Evolutionary conservation across 768 basidiomycete genomes (phyloP).

Genomic region (Pisolithus microcarpus): DNA sequence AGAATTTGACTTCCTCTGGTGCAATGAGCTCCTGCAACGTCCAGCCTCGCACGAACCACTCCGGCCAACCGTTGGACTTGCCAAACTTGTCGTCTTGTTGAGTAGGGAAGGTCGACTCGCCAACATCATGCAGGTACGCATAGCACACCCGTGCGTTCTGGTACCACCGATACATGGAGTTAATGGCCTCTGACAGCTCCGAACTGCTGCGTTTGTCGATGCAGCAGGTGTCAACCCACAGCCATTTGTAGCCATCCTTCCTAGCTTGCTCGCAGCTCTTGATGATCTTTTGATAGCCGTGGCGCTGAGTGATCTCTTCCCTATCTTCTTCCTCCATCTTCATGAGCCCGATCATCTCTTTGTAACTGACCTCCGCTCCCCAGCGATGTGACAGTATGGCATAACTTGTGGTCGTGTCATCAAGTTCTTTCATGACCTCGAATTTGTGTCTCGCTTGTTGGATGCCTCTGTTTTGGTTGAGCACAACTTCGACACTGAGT

Average conservation of each 20-base stretch:
- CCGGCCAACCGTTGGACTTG: background rate
- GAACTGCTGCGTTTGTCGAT: background rate
- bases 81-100: too few species aligned
- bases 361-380: too few species aligned
- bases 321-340: too few species aligned
- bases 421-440: too few species aligned
- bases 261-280: background rate
- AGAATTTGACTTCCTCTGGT: background rate
- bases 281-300: background rate
- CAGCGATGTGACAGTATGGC: too few species aligned
- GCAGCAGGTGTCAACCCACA: background rate
- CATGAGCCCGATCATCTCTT: too few species aligned
- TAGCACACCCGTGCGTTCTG: background rate
- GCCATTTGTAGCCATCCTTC: background rate
- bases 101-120: background rate
- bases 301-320: background rate
- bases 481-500: too few species aligned
- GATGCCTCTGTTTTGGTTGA: too few species aligned
- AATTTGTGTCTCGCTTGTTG: too few species aligned
- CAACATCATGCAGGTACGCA: background rate
- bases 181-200: background rate
- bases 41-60: slow-evolving; percentile 1
- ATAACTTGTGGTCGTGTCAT: too few species aligned
- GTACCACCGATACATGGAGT: background rate
- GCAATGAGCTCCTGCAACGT: background rate